Evolutionary conservation across 192 early-diverging fungal species (phyloP), one percentile per base, ranked within the genome.

Genomic region (Linnemannia schmuckeri): DNA sequence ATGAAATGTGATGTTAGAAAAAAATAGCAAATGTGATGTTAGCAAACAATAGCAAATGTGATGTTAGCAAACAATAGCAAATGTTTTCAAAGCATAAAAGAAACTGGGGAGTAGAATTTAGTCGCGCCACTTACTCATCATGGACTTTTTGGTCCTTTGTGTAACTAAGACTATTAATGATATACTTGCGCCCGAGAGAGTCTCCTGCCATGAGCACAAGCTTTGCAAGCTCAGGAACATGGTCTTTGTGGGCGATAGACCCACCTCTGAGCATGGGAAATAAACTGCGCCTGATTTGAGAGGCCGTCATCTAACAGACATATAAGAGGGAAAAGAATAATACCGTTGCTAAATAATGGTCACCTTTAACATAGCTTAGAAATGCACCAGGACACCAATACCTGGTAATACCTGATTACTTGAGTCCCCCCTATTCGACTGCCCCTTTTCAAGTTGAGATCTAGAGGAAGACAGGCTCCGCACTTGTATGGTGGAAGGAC

Each of bases 81-180:
- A 35, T 38, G 15, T 9, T 63, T 40, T 24, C 12, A 5, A 52
- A 30, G 22, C 27, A 66, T 27, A 12, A 27, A 33, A 3, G 30
- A 13, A 0, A 15, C 27, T 12, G 27, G 27, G n/a, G 61, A 46
- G n/a, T 33, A 66, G 4, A 30, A 66, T 66, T 5, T 27, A 30
- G 41, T 68, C 1, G 63, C 52, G 2, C 9, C 37, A 55, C 71
- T 35, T 44, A 81, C 85, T 61, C 68, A 47, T 81, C 33, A 9
- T 70, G 63, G 6, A 80, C 54, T 12, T 15, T 17, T 18, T 24
- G 15, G 8, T 41, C 35, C n/a, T 78, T 77, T 12, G 85, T 87
- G 6, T 41, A 78, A 9, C 74, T 27, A 8, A 87, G 72, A 4
- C 76, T 61, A 27, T 77, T 87, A 13, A 87, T 75, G 22, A 87